Conservation (phyloP, 1,139 yeast genomes). For the Yamadazyma siamensis region DNA sequence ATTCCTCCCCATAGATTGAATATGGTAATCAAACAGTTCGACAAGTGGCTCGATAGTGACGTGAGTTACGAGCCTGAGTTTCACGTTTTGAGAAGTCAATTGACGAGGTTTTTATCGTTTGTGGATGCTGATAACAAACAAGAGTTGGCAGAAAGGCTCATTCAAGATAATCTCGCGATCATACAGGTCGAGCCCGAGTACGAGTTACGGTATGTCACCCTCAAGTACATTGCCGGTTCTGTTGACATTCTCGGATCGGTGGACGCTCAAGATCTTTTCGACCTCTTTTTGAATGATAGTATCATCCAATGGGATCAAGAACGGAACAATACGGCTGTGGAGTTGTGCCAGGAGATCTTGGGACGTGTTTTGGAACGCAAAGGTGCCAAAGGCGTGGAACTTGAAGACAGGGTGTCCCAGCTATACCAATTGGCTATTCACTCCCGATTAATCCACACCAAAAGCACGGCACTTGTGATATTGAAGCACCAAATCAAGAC, state of each 20-base stretch:
- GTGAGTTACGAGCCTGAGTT: slow-evolving; percentile 58
- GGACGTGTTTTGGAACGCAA: too few species aligned
- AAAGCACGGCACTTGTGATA: slow-evolving; percentile 35
- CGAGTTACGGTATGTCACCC: slow-evolving; percentile 45
- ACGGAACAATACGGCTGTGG: slow-evolving; percentile 27
- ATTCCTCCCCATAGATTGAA: slow-evolving; percentile 58
- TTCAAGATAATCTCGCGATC: slow-evolving; percentile 51
- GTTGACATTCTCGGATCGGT: slow-evolving; percentile 1
- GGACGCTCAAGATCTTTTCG: slow-evolving; percentile 32
- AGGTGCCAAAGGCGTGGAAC: too few species aligned
- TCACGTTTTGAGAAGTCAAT: slow-evolving; percentile 45
- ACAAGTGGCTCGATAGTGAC: slow-evolving; percentile 60
- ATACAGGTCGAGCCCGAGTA: slow-evolving; percentile 33
- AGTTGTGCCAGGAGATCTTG: slow-evolving; percentile 31
- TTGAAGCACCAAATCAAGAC: slow-evolving; percentile 31
- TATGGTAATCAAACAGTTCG: slow-evolving; percentile 54
- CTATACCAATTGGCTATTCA: slow-evolving; percentile 20
- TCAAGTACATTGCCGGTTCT: slow-evolving; percentile 43
- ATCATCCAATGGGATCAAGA: slow-evolving; percentile 15
- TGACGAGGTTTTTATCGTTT: slow-evolving; percentile 46
- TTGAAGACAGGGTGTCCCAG: too few species aligned
- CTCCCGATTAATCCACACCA: slow-evolving; percentile 18
- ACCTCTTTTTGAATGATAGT: slow-evolving; percentile 27
- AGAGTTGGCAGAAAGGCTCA: slow-evolving; percentile 35
- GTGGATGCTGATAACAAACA: slow-evolving; percentile 11